Evolutionary conservation across 257 asterid genomes (phyloP), one percentile per base, ranked within the genome.

Genomic region (Pogostemon cablin): DNA sequence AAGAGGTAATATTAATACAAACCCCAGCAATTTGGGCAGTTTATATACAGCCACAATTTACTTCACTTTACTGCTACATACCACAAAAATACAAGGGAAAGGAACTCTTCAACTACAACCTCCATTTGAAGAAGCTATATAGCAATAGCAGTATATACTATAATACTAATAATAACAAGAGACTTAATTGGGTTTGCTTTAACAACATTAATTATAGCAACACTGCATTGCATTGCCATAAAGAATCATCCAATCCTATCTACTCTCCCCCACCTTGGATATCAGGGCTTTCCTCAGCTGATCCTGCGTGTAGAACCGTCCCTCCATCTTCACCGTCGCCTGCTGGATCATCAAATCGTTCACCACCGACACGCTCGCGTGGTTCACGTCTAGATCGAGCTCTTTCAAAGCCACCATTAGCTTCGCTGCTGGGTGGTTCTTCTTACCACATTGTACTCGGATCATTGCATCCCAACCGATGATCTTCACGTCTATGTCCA

Each of bases 341-440:
- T 87, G 95, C 67, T 89, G 97, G 62, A 89, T 89, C 96, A 91
- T 89, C 76, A 89, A 11, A n/a, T 89, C 95, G 17, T 87, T 89
- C 37, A 91, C 90, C 1, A 91, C 93, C 1, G 97, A 84, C 0
- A 87, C 86, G 48, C 96, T 89, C 1, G 96, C 97, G 62, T 91
- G 97, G 46, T 82, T 86, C 42, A 91, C 85, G 0, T 91, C 96
- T 1, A 91, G 74, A 66, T 91, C 88, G 0, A 89, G 65, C 67
- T 89, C 97, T 62, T 78, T 73, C 0, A 91, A 78, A 11, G 96
- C 97, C 43, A 76, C 74, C 96, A 91, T 91, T 59, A 91, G 74
- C 69, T 84, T 86, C 0, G 97, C 97, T 0, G 97, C 95, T 0
- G 97, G 97, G 79, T 91, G 97, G 73, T 89, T 89, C 79, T 74